Conservation (phyloP, 2,329 filamentous ascomycete species). For the Stromatinia cepivora region DNA sequence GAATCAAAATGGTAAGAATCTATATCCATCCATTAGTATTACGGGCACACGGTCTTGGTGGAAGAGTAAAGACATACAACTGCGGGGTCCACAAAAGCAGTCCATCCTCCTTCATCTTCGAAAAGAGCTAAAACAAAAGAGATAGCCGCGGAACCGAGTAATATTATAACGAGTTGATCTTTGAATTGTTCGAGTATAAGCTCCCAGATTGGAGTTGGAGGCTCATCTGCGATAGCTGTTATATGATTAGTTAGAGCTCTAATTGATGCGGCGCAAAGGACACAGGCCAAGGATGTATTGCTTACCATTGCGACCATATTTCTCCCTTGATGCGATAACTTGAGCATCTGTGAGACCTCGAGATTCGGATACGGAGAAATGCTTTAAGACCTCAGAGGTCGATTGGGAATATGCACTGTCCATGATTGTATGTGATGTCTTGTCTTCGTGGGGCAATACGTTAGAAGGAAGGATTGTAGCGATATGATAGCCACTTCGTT, state of each 20-base stretch:
- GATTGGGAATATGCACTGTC: slow-evolving; percentile 62
- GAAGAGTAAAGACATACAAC: slow-evolving; percentile 65
- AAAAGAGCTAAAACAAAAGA: slow-evolving; percentile 93
- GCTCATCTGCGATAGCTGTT: slow-evolving; percentile 77
- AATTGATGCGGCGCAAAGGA: slow-evolving; percentile 25
- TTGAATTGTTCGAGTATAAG: slow-evolving; percentile 98
- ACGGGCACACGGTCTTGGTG: too few relatives aligned
- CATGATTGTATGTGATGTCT: slow-evolving; percentile 46
- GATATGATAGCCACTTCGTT: slow-evolving; percentile 22
- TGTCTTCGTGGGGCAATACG: slow-evolving; percentile 15
- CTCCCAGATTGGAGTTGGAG: slow-evolving; percentile 93
- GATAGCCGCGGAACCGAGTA: slow-evolving; percentile 87
- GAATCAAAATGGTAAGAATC: slow-evolving; percentile 95
- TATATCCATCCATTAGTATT: slow-evolving; percentile 43
- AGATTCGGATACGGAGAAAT: slow-evolving; percentile 56
- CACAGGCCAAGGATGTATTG: slow-evolving; percentile 18
- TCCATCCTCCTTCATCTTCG: slow-evolving; percentile 91
- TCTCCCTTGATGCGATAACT: slow-evolving; percentile 54
- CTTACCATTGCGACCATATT: slow-evolving; percentile 68
- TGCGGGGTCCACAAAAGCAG: slow-evolving; percentile 91
- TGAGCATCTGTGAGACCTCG: slow-evolving; percentile 61
- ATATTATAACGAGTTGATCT: slow-evolving; percentile 94
- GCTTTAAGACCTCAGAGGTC: slow-evolving; percentile 58
- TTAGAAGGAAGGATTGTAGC: slow-evolving; percentile 20
- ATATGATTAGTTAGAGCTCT: slow-evolving; percentile 31